Evolutionary conservation across 2,329 filamentous ascomycete genomes (phyloP).

Genomic region (Venturia aucupariae): DNA sequence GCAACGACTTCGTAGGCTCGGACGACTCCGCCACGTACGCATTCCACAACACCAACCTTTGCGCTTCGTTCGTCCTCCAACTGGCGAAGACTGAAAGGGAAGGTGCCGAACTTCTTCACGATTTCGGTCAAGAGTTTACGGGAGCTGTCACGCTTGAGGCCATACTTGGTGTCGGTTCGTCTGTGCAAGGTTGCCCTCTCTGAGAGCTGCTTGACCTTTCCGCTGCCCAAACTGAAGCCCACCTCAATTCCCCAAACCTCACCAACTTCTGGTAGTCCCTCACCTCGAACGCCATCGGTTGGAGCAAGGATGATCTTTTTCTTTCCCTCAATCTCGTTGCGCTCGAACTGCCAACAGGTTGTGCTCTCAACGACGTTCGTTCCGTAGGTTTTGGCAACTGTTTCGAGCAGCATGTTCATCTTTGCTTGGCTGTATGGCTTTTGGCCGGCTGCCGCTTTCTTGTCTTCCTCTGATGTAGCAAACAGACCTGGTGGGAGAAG

Average conservation of each 20-base stretch:
- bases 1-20: constrained; percentile 94
- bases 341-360: constrained; percentile 91
- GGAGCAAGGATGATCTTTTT: constrained; percentile 96
- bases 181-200: constrained; percentile 88
- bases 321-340: constrained; percentile 93
- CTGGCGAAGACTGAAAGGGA: constrained; percentile 96
- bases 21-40: constrained; percentile 84
- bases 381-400: constrained; percentile 82
- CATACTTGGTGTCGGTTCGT: constrained; percentile 83
- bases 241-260: constrained; percentile 98
- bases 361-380: constrained; percentile 95
- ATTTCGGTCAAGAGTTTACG: constrained; percentile 89
- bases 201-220: constrained; percentile 88
- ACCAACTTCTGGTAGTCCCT: constrained; percentile 76
- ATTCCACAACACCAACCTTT: constrained; percentile 93
- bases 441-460: constrained; percentile 70
- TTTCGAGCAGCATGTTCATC: constrained; percentile 82
- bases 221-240: constrained; percentile 78
- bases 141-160: constrained; percentile 87
- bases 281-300: constrained; percentile 79
- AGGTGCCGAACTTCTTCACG: constrained; percentile 92
- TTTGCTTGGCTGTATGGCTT: constrained; percentile 78
- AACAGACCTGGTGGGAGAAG: constrained; percentile 87
- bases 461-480: constrained; percentile 78
- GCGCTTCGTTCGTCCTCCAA: constrained; percentile 92